phyloP scores from a whole-genome alignment of 2,329 filamentous ascomycete genomes.

The Exophiala dermatitidis region DNA sequence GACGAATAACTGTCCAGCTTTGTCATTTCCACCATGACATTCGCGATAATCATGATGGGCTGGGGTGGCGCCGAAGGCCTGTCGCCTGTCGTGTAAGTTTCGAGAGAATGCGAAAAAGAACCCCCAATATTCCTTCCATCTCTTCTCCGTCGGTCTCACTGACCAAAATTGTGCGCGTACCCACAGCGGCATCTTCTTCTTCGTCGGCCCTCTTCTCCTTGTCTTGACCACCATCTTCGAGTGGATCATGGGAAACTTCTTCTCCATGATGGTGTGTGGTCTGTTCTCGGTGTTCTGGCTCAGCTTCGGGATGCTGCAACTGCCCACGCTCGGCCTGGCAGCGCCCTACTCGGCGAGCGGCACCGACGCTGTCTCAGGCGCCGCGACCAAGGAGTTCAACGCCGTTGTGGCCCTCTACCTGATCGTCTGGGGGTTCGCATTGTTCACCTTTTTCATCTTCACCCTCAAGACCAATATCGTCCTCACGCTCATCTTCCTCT shows the following conservation, averaged over 20 bases:
- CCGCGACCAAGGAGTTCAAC: slow-evolving; percentile 20
- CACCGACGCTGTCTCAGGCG: slow-evolving; percentile 16
- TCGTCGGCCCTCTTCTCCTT: slow-evolving; percentile 25
- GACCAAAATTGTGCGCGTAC: not conserved
- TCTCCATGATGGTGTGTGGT: slow-evolving; percentile 25
- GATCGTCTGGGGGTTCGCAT: slow-evolving; percentile 25
- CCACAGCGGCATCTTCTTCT: slow-evolving; percentile 25
- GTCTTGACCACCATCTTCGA: slow-evolving; percentile 21
- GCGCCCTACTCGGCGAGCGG: slow-evolving; percentile 20
- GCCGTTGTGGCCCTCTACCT: slow-evolving; percentile 25
- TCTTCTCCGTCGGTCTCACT: too few species aligned
- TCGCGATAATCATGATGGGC: slow-evolving; percentile 25
- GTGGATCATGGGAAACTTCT: slow-evolving; percentile 27
- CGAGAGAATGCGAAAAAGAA: too few species aligned
- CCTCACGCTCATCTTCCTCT: slow-evolving; percentile 23
- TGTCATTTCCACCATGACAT: slow-evolving; percentile 25
- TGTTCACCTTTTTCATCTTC: slow-evolving; percentile 26
- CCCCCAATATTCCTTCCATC: too few species aligned
- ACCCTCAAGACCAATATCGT: slow-evolving; percentile 25
- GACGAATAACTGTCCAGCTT: slow-evolving; percentile 11
- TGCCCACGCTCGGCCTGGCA: slow-evolving; percentile 23
- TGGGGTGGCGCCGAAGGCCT: slow-evolving; percentile 23
- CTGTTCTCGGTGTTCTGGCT: slow-evolving; percentile 26
- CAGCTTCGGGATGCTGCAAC: slow-evolving; percentile 23
- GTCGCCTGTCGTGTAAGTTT: slow-evolving; percentile 22